Percentiles rank a stretch among this genome's conserved stretches.
phyloP scores from a whole-genome alignment of 2,329 filamentous ascomycete species.

The Penicillium sp. region DNA sequence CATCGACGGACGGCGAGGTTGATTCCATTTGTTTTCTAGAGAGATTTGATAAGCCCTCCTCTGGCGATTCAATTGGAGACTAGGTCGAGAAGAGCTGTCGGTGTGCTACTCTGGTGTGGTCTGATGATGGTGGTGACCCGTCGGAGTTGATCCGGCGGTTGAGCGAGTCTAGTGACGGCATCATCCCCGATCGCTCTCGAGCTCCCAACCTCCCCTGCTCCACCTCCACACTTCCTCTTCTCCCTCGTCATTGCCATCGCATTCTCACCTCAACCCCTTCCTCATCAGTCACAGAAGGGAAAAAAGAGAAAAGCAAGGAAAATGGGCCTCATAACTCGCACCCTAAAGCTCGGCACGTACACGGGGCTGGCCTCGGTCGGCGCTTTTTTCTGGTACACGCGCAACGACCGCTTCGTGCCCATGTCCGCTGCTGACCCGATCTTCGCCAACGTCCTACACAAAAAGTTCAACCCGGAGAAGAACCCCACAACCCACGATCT shows the following conservation, averaged over 20 bases:
- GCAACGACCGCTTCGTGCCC: constrained; percentile 61
- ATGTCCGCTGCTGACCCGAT: constrained; percentile 66
- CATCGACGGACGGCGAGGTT: constrained; percentile 55
- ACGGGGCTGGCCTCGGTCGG: constrained; percentile 57
- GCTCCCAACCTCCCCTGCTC: constrained; percentile 3
- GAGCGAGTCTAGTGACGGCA: neutral
- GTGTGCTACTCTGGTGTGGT: neutral
- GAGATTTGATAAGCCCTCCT: neutral
- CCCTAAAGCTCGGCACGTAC: constrained; percentile 51
- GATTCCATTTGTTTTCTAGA: constrained; percentile 47
- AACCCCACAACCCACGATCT: constrained; percentile 70
- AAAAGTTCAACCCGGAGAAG: constrained; percentile 63
- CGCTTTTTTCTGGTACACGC: constrained; percentile 59
- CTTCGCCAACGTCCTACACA: constrained; percentile 62
- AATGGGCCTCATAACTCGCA: constrained; percentile 61
- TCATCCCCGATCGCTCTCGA: constrained; percentile 4
- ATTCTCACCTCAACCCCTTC: neutral
- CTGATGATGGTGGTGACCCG: neutral
- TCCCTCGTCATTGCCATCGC: neutral
- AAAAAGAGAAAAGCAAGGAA: constrained; percentile 7
- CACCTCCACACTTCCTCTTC: constrained; percentile 6
- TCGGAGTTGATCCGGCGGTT: constrained; percentile 20
- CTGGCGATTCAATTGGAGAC: neutral
- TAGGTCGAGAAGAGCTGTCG: neutral
- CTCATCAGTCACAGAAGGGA: neutral